Evolutionary conservation across 1,284 basidiomycete species (phyloP).

Genomic region (Jaminaea rosea): DNA sequence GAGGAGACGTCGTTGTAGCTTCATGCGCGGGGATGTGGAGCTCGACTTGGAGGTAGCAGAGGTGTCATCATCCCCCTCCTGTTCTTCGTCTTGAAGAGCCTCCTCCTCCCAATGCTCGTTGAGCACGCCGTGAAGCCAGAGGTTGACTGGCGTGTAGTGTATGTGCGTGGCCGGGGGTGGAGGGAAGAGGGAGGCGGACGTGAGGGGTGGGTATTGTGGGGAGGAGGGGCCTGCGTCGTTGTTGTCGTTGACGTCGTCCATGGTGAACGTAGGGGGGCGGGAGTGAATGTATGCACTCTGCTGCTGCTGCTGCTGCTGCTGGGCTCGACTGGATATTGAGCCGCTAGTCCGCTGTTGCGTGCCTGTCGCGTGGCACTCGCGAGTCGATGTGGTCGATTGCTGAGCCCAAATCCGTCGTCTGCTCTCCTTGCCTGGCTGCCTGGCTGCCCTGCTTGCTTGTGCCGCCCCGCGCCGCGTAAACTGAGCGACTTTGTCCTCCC

Average conservation of each 20-base stretch:
- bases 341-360: background rate
- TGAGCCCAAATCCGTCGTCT: too few species aligned
- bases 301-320: background rate
- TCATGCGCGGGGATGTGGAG: background rate
- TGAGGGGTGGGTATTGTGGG: constrained; percentile 8
- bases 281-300: background rate
- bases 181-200: background rate
- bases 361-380: constrained; percentile 13
- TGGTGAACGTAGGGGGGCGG: background rate
- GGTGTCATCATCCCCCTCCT: background rate
- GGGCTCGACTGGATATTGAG: background rate
- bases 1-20: background rate
- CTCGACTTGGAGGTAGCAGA: background rate
- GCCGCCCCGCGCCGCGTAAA: too few species aligned
- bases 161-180: background rate
- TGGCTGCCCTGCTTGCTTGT: too few species aligned
- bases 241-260: constrained; percentile 5
- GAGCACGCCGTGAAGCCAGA: background rate
- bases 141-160: background rate
- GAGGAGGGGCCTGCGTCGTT: constrained; percentile 22
- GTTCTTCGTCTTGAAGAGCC: background rate
- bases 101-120: background rate
- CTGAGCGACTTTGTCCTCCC: too few species aligned
- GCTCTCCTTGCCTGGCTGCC: too few species aligned
- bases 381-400: too few species aligned